Evolutionary conservation across 768 basidiomycete species (phyloP).

Genomic region (Tulasnella sp.): DNA sequence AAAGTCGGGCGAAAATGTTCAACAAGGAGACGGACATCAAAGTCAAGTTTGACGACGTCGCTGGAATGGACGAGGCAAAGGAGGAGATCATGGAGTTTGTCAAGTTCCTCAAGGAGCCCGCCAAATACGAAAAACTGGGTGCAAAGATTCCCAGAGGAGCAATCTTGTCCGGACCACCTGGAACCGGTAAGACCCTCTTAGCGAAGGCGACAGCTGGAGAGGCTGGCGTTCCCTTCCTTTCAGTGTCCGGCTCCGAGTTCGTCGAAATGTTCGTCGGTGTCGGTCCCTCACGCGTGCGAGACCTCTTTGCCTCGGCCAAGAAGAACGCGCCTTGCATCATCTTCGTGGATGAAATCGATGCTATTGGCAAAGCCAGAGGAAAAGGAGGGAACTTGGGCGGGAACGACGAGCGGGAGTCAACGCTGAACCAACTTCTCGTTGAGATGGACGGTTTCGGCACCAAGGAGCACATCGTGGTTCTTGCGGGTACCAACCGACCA

Average conservation of each 20-base stretch:
- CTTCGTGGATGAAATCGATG: conserved; percentile 99
- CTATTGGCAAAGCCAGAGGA: conserved; percentile 89
- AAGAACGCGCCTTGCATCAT: conserved; percentile 98
- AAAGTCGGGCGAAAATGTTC: conserved; percentile 88
- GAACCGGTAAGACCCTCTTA: conserved; percentile 95
- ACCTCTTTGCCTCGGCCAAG: conserved; percentile 94
- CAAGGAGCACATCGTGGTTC: conserved; percentile 91
- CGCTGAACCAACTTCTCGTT: conserved; percentile 92
- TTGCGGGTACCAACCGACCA: conserved; percentile 93
- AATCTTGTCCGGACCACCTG: conserved; percentile 90
- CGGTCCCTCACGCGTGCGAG: conserved; percentile 92
- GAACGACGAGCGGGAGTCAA: conserved; percentile 96
- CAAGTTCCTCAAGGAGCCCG: conserved; percentile 94
- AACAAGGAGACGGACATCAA: conserved; percentile 95
- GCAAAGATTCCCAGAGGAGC: conserved; percentile 97
- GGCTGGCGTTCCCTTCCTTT: conserved; percentile 94
- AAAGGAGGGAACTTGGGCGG: conserved; percentile 75
- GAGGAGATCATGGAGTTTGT: conserved; percentile 99
- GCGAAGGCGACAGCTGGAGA: conserved; percentile 99
- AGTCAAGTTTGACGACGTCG: conserved; percentile 91
- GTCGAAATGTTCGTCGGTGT: conserved; percentile 99
- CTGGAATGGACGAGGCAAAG: conserved; percentile 99
- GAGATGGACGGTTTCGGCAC: conserved; percentile 99
- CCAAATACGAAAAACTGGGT: conserved; percentile 89
- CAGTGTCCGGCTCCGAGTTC: conserved; percentile 97